phyloP scores from a whole-genome alignment of 2,329 filamentous ascomycete species.

The Fusarium protoensiforme region DNA sequence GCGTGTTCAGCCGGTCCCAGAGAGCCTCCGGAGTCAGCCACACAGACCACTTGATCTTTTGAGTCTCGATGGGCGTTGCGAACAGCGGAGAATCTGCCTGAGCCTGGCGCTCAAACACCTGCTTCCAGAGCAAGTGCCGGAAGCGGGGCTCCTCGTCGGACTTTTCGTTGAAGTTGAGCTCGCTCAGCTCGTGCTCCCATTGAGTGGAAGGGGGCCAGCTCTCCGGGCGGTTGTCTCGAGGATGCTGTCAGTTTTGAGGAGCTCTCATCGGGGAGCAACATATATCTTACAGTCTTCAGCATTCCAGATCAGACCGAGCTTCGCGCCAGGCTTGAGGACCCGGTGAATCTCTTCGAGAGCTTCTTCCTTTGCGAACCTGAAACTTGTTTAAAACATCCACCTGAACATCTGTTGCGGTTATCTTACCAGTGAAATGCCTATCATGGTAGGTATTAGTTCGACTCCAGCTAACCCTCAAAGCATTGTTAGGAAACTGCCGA shows the following conservation, averaged over 20 bases:
- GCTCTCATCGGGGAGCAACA: neutral
- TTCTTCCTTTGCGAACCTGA: conserved; percentile 74
- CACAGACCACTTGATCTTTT: conserved; percentile 51
- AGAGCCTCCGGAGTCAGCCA: conserved; percentile 70
- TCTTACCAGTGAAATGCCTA: conserved; percentile 68
- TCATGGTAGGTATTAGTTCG: conserved; percentile 4
- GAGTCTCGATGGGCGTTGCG: conserved; percentile 69
- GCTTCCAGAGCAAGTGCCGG: conserved; percentile 71
- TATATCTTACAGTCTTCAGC: conserved; percentile 71
- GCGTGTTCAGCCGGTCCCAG: conserved; percentile 72
- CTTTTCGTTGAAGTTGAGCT: conserved; percentile 64
- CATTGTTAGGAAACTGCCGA: conserved; percentile 14
- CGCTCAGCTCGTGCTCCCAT: conserved; percentile 73
- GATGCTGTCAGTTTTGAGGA: neutral
- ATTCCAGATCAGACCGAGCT: conserved; percentile 79
- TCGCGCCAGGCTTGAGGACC: conserved; percentile 68
- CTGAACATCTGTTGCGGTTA: neutral
- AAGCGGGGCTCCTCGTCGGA: conserved; percentile 72
- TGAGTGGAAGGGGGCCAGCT: conserved; percentile 64
- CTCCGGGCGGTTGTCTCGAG: conserved; percentile 70
- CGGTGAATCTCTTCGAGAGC: conserved; percentile 75
- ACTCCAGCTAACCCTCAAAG: neutral
- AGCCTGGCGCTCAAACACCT: conserved; percentile 71
- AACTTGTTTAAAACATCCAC: neutral
- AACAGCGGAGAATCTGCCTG: conserved; percentile 62